A percentile compares a stretch with the other conserved stretches of the same genome.
Evolutionary conservation across 768 basidiomycete species (phyloP).

Genomic region (Dacryopinax primogenitus): DNA sequence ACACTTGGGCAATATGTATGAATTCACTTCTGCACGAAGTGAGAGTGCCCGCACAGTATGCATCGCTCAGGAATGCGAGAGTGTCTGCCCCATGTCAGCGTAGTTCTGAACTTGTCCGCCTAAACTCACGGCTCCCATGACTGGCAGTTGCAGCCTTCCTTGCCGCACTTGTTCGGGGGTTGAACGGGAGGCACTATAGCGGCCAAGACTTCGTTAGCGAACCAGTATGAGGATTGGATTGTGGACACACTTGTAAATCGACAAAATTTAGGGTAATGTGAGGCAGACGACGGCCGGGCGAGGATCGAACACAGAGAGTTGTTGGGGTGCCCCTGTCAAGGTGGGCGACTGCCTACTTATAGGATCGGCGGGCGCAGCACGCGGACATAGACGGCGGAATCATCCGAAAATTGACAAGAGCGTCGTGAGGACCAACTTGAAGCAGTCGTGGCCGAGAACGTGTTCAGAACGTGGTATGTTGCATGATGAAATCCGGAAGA

Average conservation of each 20-base stretch:
- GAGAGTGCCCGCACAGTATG: not conserved
- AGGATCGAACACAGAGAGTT: not conserved
- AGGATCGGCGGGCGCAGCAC: not conserved
- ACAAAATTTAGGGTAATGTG: not conserved
- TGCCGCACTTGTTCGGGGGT: conserved; percentile 1
- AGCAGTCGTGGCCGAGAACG: not conserved
- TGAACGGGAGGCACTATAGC: not conserved
- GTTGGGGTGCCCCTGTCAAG: not conserved
- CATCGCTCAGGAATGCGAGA: conserved; percentile 4
- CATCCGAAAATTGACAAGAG: not conserved
- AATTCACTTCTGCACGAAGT: not conserved
- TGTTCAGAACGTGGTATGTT: not conserved
- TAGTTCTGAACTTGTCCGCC: not conserved
- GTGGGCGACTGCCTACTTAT: not conserved
- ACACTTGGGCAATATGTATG: not conserved
- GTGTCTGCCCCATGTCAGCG: not conserved
- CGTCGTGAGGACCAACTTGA: not conserved
- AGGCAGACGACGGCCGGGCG: not conserved
- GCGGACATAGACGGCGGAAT: conserved; percentile 4
- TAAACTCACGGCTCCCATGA: conserved; percentile 4
- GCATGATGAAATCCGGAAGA: not conserved
- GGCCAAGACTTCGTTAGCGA: not conserved
- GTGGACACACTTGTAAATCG: not conserved
- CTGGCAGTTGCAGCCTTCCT: conserved; percentile 3
- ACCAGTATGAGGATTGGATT: not conserved